Evolutionary conservation across 495 filamentous ascomycete species (phyloP), one percentile per base, ranked within the genome.

Genomic region (Penicillium cinerascens): DNA sequence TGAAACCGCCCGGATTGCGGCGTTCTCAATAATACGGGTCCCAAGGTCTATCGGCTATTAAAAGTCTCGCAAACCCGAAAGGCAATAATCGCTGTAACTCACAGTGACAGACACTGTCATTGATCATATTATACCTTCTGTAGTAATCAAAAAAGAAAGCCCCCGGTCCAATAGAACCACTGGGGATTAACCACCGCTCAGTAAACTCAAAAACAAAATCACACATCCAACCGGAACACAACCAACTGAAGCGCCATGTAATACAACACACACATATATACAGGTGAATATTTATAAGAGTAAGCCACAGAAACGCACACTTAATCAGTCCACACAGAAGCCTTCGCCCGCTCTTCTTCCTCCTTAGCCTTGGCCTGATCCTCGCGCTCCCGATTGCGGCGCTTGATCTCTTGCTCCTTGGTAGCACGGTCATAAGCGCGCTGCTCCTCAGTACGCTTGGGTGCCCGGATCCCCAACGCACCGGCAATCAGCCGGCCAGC

Each of bases 401-500:
- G 77, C 75, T 84, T 90, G 50, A 82, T 82, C 77, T 96, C 92
- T 73, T 90, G 89, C 71, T 95, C 89, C 65, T 86, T 86, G 43
- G 92, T 71, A 10, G 89, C 85, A 46, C 78, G 78, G 63, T 98
- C 93, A 66, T 96, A 98, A 55, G 87, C 87, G 51, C 78, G 75
- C 77, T 96, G 86, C 72, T 97, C 92, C 62, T 95, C 90, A 10
- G 88, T 97, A 64, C 80, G 78, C 75, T 82, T 87, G 25, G 88
- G 89, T 29, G 88, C 82, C 52, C 82, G 81, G 37, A 97, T 82
- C 4, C 93, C 93, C 59, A 98, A 73, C 6, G 87, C 93, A 20
- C 83, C 88, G 0, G 91, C 90, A 64, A 98, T 97, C 84, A 98
- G 77, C 56, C 93, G 78, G 49, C 87, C 81, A 22, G 93, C 93